Evolutionary conservation across 495 filamentous ascomycete species (phyloP).

Genomic region (Penicillium subrubescens): DNA sequence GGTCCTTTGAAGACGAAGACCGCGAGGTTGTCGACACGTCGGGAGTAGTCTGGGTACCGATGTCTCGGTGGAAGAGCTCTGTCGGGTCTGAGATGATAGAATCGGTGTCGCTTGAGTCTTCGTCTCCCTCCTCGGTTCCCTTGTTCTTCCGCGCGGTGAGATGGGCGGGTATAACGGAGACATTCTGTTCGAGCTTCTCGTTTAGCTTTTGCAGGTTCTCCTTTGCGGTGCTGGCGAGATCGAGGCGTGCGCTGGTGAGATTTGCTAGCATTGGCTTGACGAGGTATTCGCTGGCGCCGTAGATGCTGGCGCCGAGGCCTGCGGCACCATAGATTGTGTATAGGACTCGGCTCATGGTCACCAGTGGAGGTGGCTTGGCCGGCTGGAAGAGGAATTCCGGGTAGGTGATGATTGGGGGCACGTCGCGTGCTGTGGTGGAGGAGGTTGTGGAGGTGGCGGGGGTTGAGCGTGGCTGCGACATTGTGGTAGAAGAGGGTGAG

Average conservation of each 20-base stretch:
- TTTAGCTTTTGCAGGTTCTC: slow-evolving; percentile 70
- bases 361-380: slow-evolving; percentile 70
- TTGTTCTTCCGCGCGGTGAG: slow-evolving; percentile 28
- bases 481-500: slow-evolving; percentile 13
- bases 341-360: slow-evolving; percentile 73
- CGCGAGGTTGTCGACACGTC: slow-evolving; percentile 35
- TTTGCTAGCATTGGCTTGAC: slow-evolving; percentile 79
- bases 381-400: slow-evolving; percentile 82
- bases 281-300: slow-evolving; percentile 79
- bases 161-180: slow-evolving; percentile 62
- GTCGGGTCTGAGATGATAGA: slow-evolving; percentile 66
- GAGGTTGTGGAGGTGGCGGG: slow-evolving; percentile 17
- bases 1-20: slow-evolving; percentile 11
- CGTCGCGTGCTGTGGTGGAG: slow-evolving; percentile 45
- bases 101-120: slow-evolving; percentile 47
- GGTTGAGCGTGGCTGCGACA: slow-evolving; percentile 21
- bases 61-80: slow-evolving; percentile 88
- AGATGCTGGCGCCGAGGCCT: slow-evolving; percentile 69
- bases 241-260: slow-evolving; percentile 77
- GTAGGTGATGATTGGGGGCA: slow-evolving; percentile 93
- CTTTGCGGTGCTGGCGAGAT: slow-evolving; percentile 68
- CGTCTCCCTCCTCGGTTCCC: slow-evolving; percentile 37
- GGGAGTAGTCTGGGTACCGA: slow-evolving; percentile 81
- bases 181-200: slow-evolving; percentile 67
- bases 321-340: slow-evolving; percentile 77